These are phyloP conservation scores for Aegilops bicornis DNA, from an alignment of 176 grass and related monocot species.

Conservation along the genomic window DNA sequence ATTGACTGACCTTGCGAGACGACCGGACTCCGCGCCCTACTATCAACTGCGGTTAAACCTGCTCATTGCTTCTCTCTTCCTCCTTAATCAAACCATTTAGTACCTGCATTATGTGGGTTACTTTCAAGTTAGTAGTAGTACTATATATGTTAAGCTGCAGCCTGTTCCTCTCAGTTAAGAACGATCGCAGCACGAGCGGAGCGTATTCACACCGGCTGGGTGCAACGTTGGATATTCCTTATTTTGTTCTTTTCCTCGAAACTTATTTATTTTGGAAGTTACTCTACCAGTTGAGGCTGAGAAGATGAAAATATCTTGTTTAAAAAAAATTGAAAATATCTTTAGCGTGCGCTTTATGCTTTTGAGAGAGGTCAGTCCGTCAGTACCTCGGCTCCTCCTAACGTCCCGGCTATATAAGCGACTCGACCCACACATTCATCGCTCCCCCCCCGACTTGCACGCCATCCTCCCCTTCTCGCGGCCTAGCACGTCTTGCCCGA, in stretches of 20 bases:
- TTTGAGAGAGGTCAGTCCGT: background rate
- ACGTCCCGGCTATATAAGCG: background rate
- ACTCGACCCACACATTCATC: background rate
- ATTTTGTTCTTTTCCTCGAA: background rate
- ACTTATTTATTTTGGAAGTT: background rate
- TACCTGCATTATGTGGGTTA: too few relatives aligned
- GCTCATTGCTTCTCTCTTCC: background rate
- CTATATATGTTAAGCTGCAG: background rate
- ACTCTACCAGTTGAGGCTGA: background rate
- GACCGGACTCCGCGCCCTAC: background rate
- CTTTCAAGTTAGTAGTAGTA: too few relatives aligned
- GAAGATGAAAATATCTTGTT: too few relatives aligned
- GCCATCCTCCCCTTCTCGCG: background rate
- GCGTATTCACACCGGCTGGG: background rate
- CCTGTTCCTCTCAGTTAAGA: background rate
- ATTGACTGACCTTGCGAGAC: background rate
- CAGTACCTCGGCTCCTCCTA: background rate
- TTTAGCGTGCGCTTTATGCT: too few relatives aligned
- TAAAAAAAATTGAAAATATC: too few relatives aligned
- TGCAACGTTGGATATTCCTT: background rate
- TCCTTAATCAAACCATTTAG: background rate
- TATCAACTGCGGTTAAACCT: background rate
- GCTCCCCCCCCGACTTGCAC: slow-evolving; percentile 11
- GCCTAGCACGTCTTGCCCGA: background rate
- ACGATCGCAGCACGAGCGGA: background rate